Conservation (phyloP, 78 protist species). For the Speleostelium caveatum region DNA sequence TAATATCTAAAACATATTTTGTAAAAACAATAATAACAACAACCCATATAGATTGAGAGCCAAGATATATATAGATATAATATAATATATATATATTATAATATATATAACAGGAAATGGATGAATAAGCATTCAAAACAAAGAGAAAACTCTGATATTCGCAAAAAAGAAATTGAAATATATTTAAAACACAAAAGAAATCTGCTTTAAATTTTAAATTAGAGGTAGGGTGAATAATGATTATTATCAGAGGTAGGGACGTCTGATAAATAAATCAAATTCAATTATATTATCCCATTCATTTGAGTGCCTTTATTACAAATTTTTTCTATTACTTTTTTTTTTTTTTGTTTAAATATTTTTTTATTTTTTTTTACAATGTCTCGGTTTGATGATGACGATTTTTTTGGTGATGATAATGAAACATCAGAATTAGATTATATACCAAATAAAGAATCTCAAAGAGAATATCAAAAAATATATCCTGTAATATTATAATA, state of each 20-base stretch:
- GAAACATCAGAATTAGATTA: not conserved
- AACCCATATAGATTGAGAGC: not conserved
- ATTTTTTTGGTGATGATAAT: constrained; percentile 56
- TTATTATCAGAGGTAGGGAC: too few species aligned
- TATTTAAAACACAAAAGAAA: too few species aligned
- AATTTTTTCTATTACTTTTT: not conserved
- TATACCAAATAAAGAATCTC: constrained; percentile 39
- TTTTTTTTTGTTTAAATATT: not conserved
- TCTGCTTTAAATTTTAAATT: too few species aligned
- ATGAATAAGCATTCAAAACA: too few species aligned
- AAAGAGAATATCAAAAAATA: constrained; percentile 30
- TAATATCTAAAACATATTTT: too few species aligned
- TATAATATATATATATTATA: too few species aligned
- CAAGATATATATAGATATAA: not conserved
- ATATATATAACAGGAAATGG: too few species aligned
- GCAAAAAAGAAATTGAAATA: too few species aligned
- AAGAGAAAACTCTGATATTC: too few species aligned
- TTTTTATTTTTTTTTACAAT: not conserved
- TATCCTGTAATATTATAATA: constrained; percentile 17
- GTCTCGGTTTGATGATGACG: constrained; percentile 7
- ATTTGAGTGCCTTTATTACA: not conserved
- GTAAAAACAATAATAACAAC: too few species aligned
- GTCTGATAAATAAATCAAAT: not conserved
- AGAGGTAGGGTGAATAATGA: too few species aligned
- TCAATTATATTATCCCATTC: not conserved